These are phyloP conservation scores for Yamadazyma oceani DNA, from an alignment of 1,139 yeast species.

Conservation along the genomic window DNA sequence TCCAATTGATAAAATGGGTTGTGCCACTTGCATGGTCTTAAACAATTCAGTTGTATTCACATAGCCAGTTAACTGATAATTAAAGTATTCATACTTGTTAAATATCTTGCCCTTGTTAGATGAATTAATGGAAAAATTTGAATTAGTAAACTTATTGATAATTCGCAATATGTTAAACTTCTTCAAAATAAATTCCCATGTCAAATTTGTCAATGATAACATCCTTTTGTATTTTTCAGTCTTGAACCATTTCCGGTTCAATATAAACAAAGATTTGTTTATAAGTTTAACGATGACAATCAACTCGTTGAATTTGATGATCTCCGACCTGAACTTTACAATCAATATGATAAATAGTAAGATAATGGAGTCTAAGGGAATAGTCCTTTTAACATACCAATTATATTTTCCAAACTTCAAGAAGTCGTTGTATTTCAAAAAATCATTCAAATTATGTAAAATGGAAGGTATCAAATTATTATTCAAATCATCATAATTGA, in stretches of 20 bases:
- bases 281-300: slow-evolving; percentile 39
- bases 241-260: slow-evolving; percentile 48
- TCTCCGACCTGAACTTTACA: slow-evolving; percentile 51
- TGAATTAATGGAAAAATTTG: slow-evolving; percentile 17
- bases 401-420: slow-evolving; percentile 52
- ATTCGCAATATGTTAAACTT: slow-evolving; percentile 33
- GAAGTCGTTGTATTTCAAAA: slow-evolving; percentile 48
- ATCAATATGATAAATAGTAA: slow-evolving; percentile 52
- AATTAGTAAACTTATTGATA: slow-evolving; percentile 28
- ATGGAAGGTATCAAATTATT: slow-evolving; percentile 57
- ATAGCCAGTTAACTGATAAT: slow-evolving; percentile 41
- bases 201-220: slow-evolving; percentile 42
- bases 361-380: slow-evolving; percentile 61
- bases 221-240: slow-evolving; percentile 48
- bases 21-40: slow-evolving; percentile 46
- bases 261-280: slow-evolving; percentile 43
- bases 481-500: slow-evolving; percentile 50
- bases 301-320: slow-evolving; percentile 35
- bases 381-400: slow-evolving; percentile 60
- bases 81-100: slow-evolving; percentile 34
- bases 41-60: slow-evolving; percentile 43
- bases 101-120: slow-evolving; percentile 15
- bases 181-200: slow-evolving; percentile 47
- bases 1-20: slow-evolving; percentile 26
- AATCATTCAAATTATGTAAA: slow-evolving; percentile 57